phyloP scores from a whole-genome alignment of 345 rosid species.

The Trapa bicornis region DNA sequence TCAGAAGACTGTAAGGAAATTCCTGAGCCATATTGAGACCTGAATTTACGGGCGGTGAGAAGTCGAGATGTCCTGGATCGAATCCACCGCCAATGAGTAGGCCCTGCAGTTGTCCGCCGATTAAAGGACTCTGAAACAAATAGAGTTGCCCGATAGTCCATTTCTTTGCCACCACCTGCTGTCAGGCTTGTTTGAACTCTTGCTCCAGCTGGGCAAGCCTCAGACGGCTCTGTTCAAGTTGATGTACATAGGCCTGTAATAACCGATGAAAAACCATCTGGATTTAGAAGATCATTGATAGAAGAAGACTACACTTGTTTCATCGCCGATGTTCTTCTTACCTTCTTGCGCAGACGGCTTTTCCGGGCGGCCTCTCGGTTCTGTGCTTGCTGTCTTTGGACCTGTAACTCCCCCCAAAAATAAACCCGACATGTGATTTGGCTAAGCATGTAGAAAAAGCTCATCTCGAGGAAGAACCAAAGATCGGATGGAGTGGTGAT shows the following conservation, averaged over 20 bases:
- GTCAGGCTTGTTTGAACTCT: constrained; percentile 66
- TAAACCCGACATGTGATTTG: too few species aligned
- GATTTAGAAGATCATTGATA: too few species aligned
- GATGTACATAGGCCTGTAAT: constrained; percentile 91
- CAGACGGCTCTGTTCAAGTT: constrained; percentile 79
- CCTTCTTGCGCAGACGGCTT: constrained; percentile 94
- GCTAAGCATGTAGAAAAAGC: too few species aligned
- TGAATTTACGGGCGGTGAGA: constrained; percentile 41
- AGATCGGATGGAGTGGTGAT: background rate
- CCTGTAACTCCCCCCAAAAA: too few species aligned
- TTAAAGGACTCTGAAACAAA: background rate
- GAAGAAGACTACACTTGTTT: too few species aligned
- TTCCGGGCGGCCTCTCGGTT: constrained; percentile 98
- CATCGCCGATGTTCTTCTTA: constrained; percentile 3
- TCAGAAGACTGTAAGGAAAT: background rate
- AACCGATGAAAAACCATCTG: constrained; percentile 8
- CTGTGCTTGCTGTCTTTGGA: constrained; percentile 87
- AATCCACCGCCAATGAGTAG: constrained; percentile 38
- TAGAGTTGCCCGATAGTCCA: background rate
- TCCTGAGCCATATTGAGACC: constrained; percentile 25
- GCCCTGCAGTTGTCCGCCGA: constrained; percentile 28
- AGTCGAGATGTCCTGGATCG: constrained; percentile 39
- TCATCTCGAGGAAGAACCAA: background rate
- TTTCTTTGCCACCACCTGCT: constrained; percentile 44
- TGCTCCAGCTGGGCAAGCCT: constrained; percentile 81